Percentiles rank a stretch among this genome's conserved stretches.
phyloP scores from a whole-genome alignment of 1,139 yeast species.

The Debaryomycetaceae sp. region DNA sequence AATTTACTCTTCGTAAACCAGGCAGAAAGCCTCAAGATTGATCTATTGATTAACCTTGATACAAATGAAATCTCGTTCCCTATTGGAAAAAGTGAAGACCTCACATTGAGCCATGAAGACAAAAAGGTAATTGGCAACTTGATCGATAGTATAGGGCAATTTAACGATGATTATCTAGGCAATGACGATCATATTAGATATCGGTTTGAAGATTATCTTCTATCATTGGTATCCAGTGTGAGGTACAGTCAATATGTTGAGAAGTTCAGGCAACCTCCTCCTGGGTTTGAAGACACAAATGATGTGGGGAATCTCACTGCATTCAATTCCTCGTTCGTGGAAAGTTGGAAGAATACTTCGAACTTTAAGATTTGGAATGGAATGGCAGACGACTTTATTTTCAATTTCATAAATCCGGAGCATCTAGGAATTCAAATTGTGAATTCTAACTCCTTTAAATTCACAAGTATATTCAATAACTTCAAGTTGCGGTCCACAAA shows the following conservation, averaged over 20 bases:
- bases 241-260: conserved; percentile 63
- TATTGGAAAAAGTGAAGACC: conserved; percentile 37
- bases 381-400: conserved; percentile 82
- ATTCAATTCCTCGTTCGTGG: conserved; percentile 58
- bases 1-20: conserved; percentile 76
- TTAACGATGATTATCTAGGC: conserved; percentile 44
- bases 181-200: conserved; percentile 87
- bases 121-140: conserved; percentile 64
- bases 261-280: conserved; percentile 40
- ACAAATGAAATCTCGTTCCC: conserved; percentile 43
- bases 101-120: conserved; percentile 62
- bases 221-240: conserved; percentile 69
- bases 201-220: conserved; percentile 85
- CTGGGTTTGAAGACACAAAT: conserved; percentile 34
- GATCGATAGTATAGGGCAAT: conserved; percentile 15
- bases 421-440: conserved; percentile 47
- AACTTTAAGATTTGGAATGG: conserved; percentile 69
- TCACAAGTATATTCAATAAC: conserved; percentile 26
- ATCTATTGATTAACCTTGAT: conserved; percentile 38
- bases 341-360: conserved; percentile 61
- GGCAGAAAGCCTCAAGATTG: conserved; percentile 52
- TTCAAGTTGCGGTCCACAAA: conserved; percentile 15
- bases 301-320: conserved; percentile 28
- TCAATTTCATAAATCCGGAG: conserved; percentile 80
- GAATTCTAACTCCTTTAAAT: conserved; percentile 18